These are phyloP conservation scores for Trichoderma virens DNA, from an alignment of 495 filamentous ascomycete genomes.

Conservation along the genomic window DNA sequence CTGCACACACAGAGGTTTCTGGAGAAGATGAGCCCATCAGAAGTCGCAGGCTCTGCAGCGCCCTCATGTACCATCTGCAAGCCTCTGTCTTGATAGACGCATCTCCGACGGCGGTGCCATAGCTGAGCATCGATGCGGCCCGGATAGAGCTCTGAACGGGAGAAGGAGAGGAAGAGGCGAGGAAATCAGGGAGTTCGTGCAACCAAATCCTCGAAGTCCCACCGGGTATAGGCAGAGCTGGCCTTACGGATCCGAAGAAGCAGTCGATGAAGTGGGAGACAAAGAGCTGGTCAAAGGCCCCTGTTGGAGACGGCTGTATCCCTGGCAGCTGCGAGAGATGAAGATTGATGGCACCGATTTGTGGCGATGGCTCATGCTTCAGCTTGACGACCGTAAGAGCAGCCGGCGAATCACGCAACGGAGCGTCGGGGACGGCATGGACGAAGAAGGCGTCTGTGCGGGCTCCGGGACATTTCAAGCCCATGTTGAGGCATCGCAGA, in stretches of 20 bases:
- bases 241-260: not conserved
- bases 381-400: not conserved
- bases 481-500: conserved; percentile 7
- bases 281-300: conserved; percentile 3
- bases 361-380: not conserved
- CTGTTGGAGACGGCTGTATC: not conserved
- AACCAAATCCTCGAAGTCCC: not conserved
- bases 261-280: conserved; percentile 8
- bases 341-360: no score
- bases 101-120: not conserved
- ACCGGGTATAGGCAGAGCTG: not conserved
- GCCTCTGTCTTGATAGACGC: conserved; percentile 3
- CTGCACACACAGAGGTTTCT: not conserved
- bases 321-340: not conserved
- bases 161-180: not conserved
- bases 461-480: not conserved
- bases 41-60: conserved; percentile 2
- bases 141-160: not conserved
- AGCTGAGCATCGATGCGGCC: conserved; percentile 6
- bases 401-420: not conserved
- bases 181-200: not conserved
- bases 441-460: conserved; percentile 7
- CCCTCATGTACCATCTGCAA: conserved; percentile 3
- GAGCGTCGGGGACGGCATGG: not conserved
- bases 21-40: not conserved